These are phyloP conservation scores for Beauveria sp. DNA, from an alignment of 2,329 filamentous ascomycete species.

Conservation along the genomic window DNA sequence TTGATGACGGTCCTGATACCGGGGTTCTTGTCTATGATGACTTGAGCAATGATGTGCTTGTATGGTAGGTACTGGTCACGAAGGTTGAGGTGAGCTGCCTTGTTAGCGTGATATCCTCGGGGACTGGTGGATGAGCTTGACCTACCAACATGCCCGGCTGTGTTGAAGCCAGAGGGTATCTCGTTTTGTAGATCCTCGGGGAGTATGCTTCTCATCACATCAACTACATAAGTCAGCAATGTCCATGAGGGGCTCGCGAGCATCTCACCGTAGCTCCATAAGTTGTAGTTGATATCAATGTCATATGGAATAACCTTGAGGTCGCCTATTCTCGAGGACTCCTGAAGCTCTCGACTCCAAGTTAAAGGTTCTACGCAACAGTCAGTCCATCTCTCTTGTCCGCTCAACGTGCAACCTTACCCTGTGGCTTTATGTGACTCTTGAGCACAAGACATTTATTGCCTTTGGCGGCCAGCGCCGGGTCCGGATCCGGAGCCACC, in stretches of 20 bases:
- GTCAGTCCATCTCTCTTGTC: background rate
- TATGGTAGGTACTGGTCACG: conserved; percentile 76
- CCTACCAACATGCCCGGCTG: conserved; percentile 77
- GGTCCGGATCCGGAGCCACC: conserved; percentile 56
- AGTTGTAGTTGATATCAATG: conserved; percentile 70
- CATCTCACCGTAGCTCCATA: conserved; percentile 73
- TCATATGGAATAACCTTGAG: conserved; percentile 68
- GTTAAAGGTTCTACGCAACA: conserved; percentile 46
- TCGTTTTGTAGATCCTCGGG: conserved; percentile 74
- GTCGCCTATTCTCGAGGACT: conserved; percentile 61
- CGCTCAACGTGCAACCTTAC: conserved; percentile 23
- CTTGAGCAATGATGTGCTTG: conserved; percentile 75
- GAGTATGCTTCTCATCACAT: conserved; percentile 75
- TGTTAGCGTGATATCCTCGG: conserved; percentile 3
- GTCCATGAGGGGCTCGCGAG: background rate
- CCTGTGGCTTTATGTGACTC: conserved; percentile 46
- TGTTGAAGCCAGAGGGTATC: conserved; percentile 78
- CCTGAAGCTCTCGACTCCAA: conserved; percentile 64
- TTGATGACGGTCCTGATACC: conserved; percentile 85
- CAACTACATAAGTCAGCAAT: conserved; percentile 42
- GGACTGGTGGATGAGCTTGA: conserved; percentile 12
- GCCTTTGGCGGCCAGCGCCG: conserved; percentile 43
- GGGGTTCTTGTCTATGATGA: conserved; percentile 85
- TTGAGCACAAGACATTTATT: conserved; percentile 54
- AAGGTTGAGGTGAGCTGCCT: conserved; percentile 78